Conservation (phyloP, 345 rosid genomes). For the thale cress (Arabidopsis thaliana) region DNA sequence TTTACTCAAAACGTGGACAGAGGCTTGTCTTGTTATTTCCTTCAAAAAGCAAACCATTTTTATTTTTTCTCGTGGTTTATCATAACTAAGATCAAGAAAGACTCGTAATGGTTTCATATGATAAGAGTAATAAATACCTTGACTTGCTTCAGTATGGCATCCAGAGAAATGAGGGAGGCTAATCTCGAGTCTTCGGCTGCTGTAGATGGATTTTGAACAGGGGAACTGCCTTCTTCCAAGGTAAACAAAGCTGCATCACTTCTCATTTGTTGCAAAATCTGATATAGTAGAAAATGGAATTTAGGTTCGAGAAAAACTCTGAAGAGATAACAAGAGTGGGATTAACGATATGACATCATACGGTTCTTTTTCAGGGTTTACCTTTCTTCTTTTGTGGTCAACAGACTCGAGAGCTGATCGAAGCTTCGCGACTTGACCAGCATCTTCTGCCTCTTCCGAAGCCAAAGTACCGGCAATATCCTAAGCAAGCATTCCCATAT, state of each 20-base stretch:
- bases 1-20: conserved; percentile 71
- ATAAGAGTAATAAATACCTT: conserved; percentile 58
- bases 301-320: conserved; percentile 8
- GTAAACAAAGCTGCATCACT: conserved; percentile 75
- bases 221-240: conserved; percentile 70
- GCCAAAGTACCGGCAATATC: conserved; percentile 97
- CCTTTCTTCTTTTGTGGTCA: conserved; percentile 97
- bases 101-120: conserved; percentile 1
- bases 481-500: conserved; percentile 45
- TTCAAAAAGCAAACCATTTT: conserved; percentile 43
- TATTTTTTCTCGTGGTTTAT: not conserved
- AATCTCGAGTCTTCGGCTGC: conserved; percentile 96
- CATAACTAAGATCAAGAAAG: not conserved
- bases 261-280: conserved; percentile 97
- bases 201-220: conserved; percentile 79
- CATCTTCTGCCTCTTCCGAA: conserved; percentile 89
- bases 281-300: conserved; percentile 18
- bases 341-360: not conserved
- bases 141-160: conserved; percentile 90
- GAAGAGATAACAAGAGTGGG: not conserved
- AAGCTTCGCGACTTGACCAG: conserved; percentile 80
- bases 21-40: conserved; percentile 83
- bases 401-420: conserved; percentile 98
- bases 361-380: conserved; percentile 25
- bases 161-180: conserved; percentile 95